Percentiles rank a stretch among this genome's conserved stretches.
Conservation (phyloP, 495 filamentous ascomycete species). For the Aspergillus campestris region DNA sequence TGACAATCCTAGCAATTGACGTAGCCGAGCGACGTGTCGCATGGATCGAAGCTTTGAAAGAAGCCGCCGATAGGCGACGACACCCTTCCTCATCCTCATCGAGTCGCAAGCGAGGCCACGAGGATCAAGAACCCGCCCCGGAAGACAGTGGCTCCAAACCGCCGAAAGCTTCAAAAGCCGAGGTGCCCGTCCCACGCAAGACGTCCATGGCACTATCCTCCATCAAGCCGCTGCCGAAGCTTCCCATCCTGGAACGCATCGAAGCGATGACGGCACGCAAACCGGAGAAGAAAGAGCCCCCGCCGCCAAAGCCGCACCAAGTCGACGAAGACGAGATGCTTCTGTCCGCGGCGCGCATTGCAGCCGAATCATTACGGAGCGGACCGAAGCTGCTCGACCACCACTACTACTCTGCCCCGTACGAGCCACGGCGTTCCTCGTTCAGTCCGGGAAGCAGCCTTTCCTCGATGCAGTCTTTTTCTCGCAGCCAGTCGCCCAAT, state of each 20-base stretch:
- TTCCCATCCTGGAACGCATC: conserved; percentile 30
- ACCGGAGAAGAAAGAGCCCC: conserved; percentile 12
- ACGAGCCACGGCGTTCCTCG: conserved; percentile 16
- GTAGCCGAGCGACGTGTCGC: conserved; percentile 7
- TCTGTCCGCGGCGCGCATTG: conserved; percentile 34
- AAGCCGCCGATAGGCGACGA: conserved; percentile 14
- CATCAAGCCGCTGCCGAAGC: conserved; percentile 27
- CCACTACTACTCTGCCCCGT: conserved; percentile 10
- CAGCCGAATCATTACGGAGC: conserved; percentile 30
- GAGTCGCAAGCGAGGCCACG: conserved; percentile 18
- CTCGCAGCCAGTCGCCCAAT: conserved; percentile 25
- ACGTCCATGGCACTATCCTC: conserved; percentile 29
- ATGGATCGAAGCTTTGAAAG: conserved; percentile 16
- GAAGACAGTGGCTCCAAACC: conserved; percentile 15
- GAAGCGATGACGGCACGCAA: conserved; percentile 22
- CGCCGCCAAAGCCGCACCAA: conserved; percentile 16
- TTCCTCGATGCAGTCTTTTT: conserved; percentile 13
- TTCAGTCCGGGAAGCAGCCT: conserved; percentile 22
- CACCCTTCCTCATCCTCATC: conserved; percentile 7
- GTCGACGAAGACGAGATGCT: conserved; percentile 38
- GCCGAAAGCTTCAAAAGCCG: conserved; percentile 16
- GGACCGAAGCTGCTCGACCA: conserved; percentile 28
- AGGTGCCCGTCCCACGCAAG: conserved; percentile 8
- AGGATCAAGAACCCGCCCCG: conserved; percentile 10
- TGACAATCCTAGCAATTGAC: conserved; percentile 6